Conservation (phyloP, 2,329 filamentous ascomycete species). For the Hymenoscyphus fraxineus region DNA sequence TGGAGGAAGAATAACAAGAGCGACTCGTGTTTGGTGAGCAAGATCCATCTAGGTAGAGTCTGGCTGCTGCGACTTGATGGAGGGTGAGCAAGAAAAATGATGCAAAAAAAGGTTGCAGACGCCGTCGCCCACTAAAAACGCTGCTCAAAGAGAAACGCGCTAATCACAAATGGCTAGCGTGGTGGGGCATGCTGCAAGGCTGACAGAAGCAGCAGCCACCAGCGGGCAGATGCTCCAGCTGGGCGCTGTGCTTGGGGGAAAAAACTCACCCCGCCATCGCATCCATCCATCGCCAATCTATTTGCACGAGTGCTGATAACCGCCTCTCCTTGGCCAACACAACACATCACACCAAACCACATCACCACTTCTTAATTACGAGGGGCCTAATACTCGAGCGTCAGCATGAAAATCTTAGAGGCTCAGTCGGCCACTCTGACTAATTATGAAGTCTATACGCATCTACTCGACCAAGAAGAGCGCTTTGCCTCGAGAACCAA, state of each 20-base stretch:
- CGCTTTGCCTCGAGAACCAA: slow-evolving; percentile 37
- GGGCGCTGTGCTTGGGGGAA: not conserved
- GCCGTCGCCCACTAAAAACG: slow-evolving; percentile 1
- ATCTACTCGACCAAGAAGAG: slow-evolving; percentile 54
- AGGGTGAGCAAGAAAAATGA: slow-evolving; percentile 3
- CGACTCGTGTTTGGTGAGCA: slow-evolving; percentile 13
- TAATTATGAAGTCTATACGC: slow-evolving; percentile 70
- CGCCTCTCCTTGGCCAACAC: too few relatives aligned
- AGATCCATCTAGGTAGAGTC: slow-evolving; percentile 22
- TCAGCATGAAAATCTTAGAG: slow-evolving; percentile 63
- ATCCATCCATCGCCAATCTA: too few relatives aligned
- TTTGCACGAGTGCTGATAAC: too few relatives aligned
- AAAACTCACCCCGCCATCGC: not conserved
- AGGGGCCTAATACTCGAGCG: not conserved
- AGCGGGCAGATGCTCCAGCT: too few relatives aligned
- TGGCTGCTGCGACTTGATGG: not conserved
- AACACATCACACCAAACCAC: not conserved
- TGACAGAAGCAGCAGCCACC: not conserved
- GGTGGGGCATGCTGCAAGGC: slow-evolving; percentile 7
- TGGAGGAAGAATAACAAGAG: slow-evolving; percentile 10
- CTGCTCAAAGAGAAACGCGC: slow-evolving; percentile 1
- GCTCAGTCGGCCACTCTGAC: slow-evolving; percentile 65
- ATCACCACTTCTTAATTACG: slow-evolving; percentile 1
- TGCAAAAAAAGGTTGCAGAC: slow-evolving; percentile 1
- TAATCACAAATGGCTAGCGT: slow-evolving; percentile 5